Conservation (phyloP, 805 yeast genomes). For the Hyphopichia homilentoma region DNA sequence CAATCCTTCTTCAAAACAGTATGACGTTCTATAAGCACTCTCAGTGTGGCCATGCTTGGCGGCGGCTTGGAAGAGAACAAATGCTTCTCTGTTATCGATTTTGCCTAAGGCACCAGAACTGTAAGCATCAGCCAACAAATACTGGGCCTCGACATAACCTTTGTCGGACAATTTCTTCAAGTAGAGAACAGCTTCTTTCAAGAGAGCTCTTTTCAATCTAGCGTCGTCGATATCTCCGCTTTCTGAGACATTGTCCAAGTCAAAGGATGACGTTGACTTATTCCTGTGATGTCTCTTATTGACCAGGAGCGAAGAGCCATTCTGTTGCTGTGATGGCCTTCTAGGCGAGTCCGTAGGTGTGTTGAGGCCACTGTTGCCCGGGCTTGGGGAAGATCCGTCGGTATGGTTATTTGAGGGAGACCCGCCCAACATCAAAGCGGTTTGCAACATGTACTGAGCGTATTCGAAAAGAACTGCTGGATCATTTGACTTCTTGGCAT, state of each 20-base stretch:
- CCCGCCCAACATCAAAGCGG: slow-evolving; percentile 62
- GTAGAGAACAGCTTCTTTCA: slow-evolving; percentile 74
- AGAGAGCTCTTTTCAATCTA: slow-evolving; percentile 48
- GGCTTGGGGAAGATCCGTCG: neutral
- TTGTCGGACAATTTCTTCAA: slow-evolving; percentile 70
- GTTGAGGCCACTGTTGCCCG: neutral
- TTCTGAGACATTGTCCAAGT: slow-evolving; percentile 12
- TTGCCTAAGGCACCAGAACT: slow-evolving; percentile 82
- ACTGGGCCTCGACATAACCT: slow-evolving; percentile 88
- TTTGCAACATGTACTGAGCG: slow-evolving; percentile 86
- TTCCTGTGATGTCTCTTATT: slow-evolving; percentile 17
- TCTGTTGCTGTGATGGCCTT: slow-evolving; percentile 4
- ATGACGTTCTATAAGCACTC: slow-evolving; percentile 85
- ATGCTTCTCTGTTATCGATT: slow-evolving; percentile 73
- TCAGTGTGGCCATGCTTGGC: slow-evolving; percentile 94
- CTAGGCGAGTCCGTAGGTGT: slow-evolving; percentile 1
- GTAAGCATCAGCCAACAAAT: slow-evolving; percentile 84
- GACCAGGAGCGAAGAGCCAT: slow-evolving; percentile 5
- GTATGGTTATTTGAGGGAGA: slow-evolving; percentile 7
- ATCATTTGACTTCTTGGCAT: slow-evolving; percentile 80
- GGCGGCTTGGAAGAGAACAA: slow-evolving; percentile 74
- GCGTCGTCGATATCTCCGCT: slow-evolving; percentile 15
- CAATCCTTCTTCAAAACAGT: slow-evolving; percentile 90
- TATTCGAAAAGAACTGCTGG: slow-evolving; percentile 85
- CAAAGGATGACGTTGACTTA: slow-evolving; percentile 17